Evolutionary conservation across 768 basidiomycete genomes (phyloP), one percentile per base, ranked within the genome.

Genomic region (Lentinula sp.): DNA sequence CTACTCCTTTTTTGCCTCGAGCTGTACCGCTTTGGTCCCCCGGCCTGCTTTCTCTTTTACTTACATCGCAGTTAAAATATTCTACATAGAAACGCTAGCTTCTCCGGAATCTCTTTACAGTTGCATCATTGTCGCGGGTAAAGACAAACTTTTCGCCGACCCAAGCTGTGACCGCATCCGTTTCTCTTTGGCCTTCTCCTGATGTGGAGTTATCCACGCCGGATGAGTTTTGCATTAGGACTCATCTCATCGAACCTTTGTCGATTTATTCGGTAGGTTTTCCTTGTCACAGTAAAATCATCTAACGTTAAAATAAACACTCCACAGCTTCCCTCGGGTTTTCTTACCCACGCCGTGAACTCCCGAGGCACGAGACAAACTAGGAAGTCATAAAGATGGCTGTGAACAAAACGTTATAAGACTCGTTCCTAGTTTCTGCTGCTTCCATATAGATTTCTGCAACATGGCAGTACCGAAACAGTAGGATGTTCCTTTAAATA

Each of bases 351-450:
- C 43, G 52, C 51, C 60, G 52, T 45, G 43, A 62, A 51, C 34
- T 43, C 35, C 59, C 59, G 59, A 49, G 50, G 50, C 59, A 60
- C 59, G 55, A 57, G 61, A 35, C 56, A 40, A 35, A 58, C 37
- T 42, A 46, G 54, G 35, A 57, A 48, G 49, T 50, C 35, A 58
- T 21, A 51, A 62, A 46, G 31, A 61, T 55, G 55, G 61, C 61
- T 57, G 61, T 57, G 61, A 62, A 45, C n/a, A 46, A 42, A 48
- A 48, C 43, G 35, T 52, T 57, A 57, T 57, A 62, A 62, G 55
- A 42, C 35, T 51, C 48, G 49, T 58, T 42, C 61, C 45, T 57
- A 49, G 34, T 56, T 40, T 45, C 53, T 31, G n/a, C 45, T 39
- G 37, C 28, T 57, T 58, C 49, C 59, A 49, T 39, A 31, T 60